These are phyloP conservation scores for Talaromyces sp. DNA, from an alignment of 2,329 filamentous ascomycete species.

Conservation along the genomic window DNA sequence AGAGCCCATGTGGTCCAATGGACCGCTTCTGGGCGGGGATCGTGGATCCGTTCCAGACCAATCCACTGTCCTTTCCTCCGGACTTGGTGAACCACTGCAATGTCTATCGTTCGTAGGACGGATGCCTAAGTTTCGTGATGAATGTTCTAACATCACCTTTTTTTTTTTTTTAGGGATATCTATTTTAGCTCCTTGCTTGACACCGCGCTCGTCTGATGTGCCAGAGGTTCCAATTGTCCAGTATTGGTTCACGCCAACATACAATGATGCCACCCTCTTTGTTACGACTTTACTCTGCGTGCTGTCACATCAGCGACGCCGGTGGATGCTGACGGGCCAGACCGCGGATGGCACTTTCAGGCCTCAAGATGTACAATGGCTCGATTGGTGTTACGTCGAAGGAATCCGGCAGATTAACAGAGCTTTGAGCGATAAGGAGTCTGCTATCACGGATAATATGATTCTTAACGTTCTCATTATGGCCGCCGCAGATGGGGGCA, in stretches of 20 bases:
- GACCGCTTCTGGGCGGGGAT: background rate
- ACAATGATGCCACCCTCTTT: constrained; percentile 1
- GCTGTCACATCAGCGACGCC: background rate
- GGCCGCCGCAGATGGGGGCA: constrained; percentile 1
- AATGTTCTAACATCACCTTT: background rate
- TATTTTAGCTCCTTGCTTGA: background rate
- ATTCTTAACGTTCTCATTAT: constrained; percentile 7
- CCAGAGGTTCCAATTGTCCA: background rate
- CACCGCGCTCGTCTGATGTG: background rate
- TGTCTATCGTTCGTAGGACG: background rate
- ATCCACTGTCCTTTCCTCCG: constrained; percentile 1
- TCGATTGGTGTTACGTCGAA: constrained; percentile 7
- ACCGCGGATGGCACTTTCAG: background rate
- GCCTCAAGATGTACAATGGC: background rate
- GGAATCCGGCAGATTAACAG: constrained; percentile 8
- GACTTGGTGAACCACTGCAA: constrained; percentile 7
- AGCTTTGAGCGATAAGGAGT: constrained; percentile 1
- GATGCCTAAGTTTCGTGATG: background rate
- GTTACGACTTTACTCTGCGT: constrained; percentile 2
- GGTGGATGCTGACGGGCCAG: background rate
- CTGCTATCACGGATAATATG: constrained; percentile 13
- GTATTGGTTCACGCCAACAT: constrained; percentile 5
- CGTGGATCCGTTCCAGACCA: background rate
- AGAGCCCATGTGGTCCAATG: background rate
- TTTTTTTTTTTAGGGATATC: background rate